Conservation (phyloP, 495 filamentous ascomycete species). For the Gamarada debralockiae region DNA sequence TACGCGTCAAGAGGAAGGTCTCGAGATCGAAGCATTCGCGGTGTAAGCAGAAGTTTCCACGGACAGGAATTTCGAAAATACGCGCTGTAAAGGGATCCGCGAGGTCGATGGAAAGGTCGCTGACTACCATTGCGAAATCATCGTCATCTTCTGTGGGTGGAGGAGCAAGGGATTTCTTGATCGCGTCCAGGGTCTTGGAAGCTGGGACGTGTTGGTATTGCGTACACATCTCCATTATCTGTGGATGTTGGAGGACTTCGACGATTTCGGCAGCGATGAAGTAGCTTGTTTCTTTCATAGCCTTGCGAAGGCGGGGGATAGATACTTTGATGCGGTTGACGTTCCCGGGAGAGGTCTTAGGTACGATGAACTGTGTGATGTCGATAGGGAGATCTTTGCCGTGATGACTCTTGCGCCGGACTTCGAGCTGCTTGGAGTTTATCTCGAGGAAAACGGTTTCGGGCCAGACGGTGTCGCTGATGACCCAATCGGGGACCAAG, state of each 20-base stretch:
- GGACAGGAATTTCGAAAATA: slow-evolving; percentile 68
- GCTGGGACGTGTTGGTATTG: slow-evolving; percentile 31
- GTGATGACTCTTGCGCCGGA: slow-evolving; percentile 61
- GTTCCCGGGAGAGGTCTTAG: slow-evolving; percentile 30
- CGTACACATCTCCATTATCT: slow-evolving; percentile 40
- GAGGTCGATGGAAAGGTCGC: slow-evolving; percentile 65
- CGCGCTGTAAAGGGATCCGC: slow-evolving; percentile 69
- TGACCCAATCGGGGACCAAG: slow-evolving; percentile 48
- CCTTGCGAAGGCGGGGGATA: slow-evolving; percentile 38
- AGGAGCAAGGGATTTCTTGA: slow-evolving; percentile 44
- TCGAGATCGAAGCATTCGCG: slow-evolving; percentile 87
- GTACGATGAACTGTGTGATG: slow-evolving; percentile 50
- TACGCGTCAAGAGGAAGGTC: slow-evolving; percentile 66
- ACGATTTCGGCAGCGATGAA: slow-evolving; percentile 61
- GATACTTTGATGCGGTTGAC: slow-evolving; percentile 55
- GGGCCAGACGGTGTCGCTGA: slow-evolving; percentile 67
- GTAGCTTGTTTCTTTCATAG: slow-evolving; percentile 36
- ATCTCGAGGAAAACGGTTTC: slow-evolving; percentile 54
- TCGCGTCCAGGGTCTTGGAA: slow-evolving; percentile 36
- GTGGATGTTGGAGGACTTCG: slow-evolving; percentile 45
- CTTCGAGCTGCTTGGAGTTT: slow-evolving; percentile 54
- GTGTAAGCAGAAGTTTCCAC: slow-evolving; percentile 58
- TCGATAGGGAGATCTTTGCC: slow-evolving; percentile 75
- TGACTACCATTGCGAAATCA: slow-evolving; percentile 60
- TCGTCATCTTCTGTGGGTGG: slow-evolving; percentile 30